These are phyloP conservation scores for Cordyceps tenuipes DNA, from an alignment of 2,329 filamentous ascomycete species.

Conservation along the genomic window DNA sequence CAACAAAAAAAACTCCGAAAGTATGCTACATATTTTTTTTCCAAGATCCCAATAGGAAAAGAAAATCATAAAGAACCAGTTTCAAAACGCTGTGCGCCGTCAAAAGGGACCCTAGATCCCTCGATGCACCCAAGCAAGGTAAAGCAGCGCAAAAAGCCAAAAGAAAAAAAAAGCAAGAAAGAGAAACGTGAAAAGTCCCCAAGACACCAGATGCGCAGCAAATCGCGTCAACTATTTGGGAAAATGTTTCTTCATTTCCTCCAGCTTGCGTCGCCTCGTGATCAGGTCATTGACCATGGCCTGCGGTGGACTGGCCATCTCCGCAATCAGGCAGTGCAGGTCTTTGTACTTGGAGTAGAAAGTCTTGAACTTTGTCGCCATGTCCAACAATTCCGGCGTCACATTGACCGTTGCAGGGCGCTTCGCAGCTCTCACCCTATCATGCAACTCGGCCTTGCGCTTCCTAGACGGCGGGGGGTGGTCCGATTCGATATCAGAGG, in stretches of 20 bases:
- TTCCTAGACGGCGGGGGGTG: conserved; percentile 29
- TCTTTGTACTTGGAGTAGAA: conserved; percentile 49
- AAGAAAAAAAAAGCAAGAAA: too few species aligned
- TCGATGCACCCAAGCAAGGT: too few species aligned
- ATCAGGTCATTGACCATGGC: conserved; percentile 42
- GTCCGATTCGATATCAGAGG: conserved; percentile 49
- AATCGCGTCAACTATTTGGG: conserved; percentile 27
- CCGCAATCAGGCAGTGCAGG: conserved; percentile 47
- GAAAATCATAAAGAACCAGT: background rate
- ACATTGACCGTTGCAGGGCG: conserved; percentile 21
- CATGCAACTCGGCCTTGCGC: conserved; percentile 30
- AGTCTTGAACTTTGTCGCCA: conserved; percentile 47
- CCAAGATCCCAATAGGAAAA: conserved; percentile 3
- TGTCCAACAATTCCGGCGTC: conserved; percentile 37
- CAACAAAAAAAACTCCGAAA: background rate
- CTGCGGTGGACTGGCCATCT: conserved; percentile 40
- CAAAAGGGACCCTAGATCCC: background rate
- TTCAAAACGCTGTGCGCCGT: conserved; percentile 6
- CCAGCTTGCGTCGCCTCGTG: conserved; percentile 46
- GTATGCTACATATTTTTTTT: background rate
- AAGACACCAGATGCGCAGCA: background rate
- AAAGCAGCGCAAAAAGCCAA: too few species aligned
- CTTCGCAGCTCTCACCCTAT: conserved; percentile 23
- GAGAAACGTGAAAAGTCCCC: background rate
- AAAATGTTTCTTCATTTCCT: conserved; percentile 52